Conservation (phyloP, 2,329 filamentous ascomycete species). For the Colletotrichum magnum region DNA sequence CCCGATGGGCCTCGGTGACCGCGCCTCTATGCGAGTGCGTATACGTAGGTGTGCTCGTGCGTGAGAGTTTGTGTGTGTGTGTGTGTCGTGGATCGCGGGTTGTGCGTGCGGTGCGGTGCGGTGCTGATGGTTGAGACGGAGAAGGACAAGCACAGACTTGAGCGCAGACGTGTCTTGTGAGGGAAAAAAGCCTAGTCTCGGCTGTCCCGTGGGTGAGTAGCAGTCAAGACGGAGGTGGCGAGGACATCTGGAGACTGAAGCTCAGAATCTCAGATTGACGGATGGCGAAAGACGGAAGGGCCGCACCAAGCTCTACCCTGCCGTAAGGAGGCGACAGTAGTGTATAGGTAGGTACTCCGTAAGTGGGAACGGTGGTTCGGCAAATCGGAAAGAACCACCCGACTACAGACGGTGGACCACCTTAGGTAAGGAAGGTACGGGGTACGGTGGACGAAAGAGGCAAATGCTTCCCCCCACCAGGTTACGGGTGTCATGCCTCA, state of each 20-base stretch:
- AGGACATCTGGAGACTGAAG: not conserved
- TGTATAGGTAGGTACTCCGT: no score
- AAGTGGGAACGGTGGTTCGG: constrained; percentile 5
- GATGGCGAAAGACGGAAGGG: not conserved
- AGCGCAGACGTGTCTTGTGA: constrained; percentile 3
- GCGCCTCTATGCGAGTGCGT: not conserved
- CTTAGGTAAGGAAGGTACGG: not conserved
- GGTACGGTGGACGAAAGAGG: constrained; percentile 13
- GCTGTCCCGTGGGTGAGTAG: constrained; percentile 24
- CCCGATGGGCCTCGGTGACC: not conserved
- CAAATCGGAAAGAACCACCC: not conserved
- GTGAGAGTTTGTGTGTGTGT: not conserved
- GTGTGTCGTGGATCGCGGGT: constrained; percentile 8
- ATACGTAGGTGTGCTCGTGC: constrained; percentile 1
- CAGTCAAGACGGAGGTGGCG: not conserved
- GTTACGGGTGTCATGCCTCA: constrained; percentile 14
- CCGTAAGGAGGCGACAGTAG: constrained; percentile 5
- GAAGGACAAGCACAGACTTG: constrained; percentile 19
- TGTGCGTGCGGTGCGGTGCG: constrained; percentile 12
- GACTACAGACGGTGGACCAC: not conserved
- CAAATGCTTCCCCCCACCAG: not conserved
- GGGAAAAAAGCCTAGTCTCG: constrained; percentile 14
- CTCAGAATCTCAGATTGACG: no score
- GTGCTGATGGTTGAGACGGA: constrained; percentile 34
- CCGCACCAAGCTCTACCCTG: constrained; percentile 9